phyloP scores from a whole-genome alignment of 768 basidiomycete genomes.

The Boletus barrowsii region DNA sequence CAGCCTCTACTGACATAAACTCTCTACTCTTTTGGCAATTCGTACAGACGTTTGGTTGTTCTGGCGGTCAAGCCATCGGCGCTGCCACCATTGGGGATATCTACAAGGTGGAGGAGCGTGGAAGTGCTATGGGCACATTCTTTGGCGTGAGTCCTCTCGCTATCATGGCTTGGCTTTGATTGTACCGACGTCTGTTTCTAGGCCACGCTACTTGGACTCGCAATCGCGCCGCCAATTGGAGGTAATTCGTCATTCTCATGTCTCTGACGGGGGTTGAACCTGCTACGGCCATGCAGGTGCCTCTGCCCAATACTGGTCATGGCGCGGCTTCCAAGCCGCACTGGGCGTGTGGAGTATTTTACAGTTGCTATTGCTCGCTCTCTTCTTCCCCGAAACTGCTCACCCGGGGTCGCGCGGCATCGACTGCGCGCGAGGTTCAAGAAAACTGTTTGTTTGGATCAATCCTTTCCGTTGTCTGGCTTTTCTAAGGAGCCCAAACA shows the following conservation, averaged over 20 bases:
- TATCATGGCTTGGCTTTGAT: background rate
- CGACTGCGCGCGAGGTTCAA: slow-evolving; percentile 38
- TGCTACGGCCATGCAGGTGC: slow-evolving; percentile 32
- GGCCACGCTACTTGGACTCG: slow-evolving; percentile 56
- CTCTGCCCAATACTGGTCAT: slow-evolving; percentile 58
- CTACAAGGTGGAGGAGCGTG: slow-evolving; percentile 59
- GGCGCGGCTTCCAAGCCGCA: slow-evolving; percentile 55
- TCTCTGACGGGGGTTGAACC: background rate
- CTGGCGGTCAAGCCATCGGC: slow-evolving; percentile 54
- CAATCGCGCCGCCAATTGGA: slow-evolving; percentile 58
- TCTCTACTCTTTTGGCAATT: slow-evolving; percentile 58
- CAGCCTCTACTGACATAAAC: slow-evolving; percentile 40
- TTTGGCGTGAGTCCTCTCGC: slow-evolving; percentile 39
- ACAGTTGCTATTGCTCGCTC: slow-evolving; percentile 37
- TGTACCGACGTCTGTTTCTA: background rate
- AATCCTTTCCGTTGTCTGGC: slow-evolving; percentile 56
- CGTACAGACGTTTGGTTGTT: slow-evolving; percentile 63
- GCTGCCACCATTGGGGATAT: slow-evolving; percentile 65
- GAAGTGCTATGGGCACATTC: slow-evolving; percentile 58
- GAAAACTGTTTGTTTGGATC: slow-evolving; percentile 40
- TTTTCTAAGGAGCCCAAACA: slow-evolving; percentile 57
- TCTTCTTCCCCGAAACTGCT: slow-evolving; percentile 65
- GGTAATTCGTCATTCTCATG: slow-evolving; percentile 30
- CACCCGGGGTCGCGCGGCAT: slow-evolving; percentile 57
- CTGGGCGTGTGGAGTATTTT: slow-evolving; percentile 42